These are phyloP conservation scores for Triglochin maritima DNA, from an alignment of 106 monocot genomes.

Conservation along the genomic window DNA sequence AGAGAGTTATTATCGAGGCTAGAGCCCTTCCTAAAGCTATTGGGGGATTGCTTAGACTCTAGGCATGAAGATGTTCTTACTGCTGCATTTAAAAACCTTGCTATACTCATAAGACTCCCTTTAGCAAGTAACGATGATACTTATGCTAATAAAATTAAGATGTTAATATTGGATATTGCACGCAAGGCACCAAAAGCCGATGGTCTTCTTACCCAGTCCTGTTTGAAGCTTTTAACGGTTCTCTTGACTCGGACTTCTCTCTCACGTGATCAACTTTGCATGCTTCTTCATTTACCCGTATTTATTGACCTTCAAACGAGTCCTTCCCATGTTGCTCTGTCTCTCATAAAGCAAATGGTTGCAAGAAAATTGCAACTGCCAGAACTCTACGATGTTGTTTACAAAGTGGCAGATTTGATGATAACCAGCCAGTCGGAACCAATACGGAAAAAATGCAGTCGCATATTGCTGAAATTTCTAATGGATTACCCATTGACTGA, in stretches of 20 bases:
- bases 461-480: constrained; percentile 73
- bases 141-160: constrained; percentile 64
- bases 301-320: constrained; percentile 72
- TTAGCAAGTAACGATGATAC: constrained; percentile 42
- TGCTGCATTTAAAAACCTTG: constrained; percentile 58
- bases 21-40: constrained; percentile 66
- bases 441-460: constrained; percentile 62
- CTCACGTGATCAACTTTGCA: constrained; percentile 57
- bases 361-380: constrained; percentile 51
- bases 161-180: constrained; percentile 56
- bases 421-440: constrained; percentile 68
- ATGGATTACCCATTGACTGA: constrained; percentile 72
- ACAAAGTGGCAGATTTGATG: constrained; percentile 67
- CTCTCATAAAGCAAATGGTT: constrained; percentile 81
- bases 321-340: constrained; percentile 80
- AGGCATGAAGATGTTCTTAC: constrained; percentile 73
- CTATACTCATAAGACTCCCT: constrained; percentile 49
- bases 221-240: constrained; percentile 57
- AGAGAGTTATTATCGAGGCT: constrained; percentile 55
- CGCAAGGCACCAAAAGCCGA: constrained; percentile 47
- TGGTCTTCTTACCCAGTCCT: constrained; percentile 50
- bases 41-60: constrained; percentile 54
- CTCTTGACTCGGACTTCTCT: constrained; percentile 61
- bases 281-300: constrained; percentile 67
- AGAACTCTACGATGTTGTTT: constrained; percentile 79